Evolutionary conservation across 768 basidiomycete species (phyloP), one percentile per base, ranked within the genome.

Genomic region (Boletus subcaerulescens): DNA sequence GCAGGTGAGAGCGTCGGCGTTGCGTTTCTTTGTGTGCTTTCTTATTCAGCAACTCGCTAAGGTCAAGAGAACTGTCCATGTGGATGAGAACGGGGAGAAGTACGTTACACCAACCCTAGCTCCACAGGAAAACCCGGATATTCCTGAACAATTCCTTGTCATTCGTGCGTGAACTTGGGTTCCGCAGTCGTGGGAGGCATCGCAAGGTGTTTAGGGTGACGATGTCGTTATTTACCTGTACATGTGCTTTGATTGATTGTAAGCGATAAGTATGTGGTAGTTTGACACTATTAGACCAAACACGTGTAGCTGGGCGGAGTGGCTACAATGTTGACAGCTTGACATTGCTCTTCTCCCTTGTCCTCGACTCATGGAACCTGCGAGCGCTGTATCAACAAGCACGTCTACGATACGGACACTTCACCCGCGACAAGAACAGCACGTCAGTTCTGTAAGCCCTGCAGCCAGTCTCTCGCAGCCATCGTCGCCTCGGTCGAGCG

Each of bases 61-160:
- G 86, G 76, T 87, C 35, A 71, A 74, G 50, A 73, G 80, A 38
- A 61, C 59, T 15, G 71, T 81, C 12, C 47, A 61, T 3, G 55
- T 67, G 10, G 69, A 72, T 15, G 74, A 74, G 26, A 65, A 74
- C 33, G 81, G 80, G 1, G 67, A 66, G 46, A 70, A 77, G 38
- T 62, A 60, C 14, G 65, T 70, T 20, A 69, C 72, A 49, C 74
- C 74, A 10, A 70, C 54, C 1, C 69, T 88, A 9, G 73, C 68
- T 2, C 74, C 77, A 1, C 88, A 85, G 57, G 86, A 88, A 60
- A 80, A 73, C 53, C 82, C 81, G 9, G 85, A 84, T 55, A 72
- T 91, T 18, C 88, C 88, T 18, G 88, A 91, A 59, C 80, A 81
- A 48, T 89, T 91, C 60, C 76, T 86, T 45, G 86, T 89, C 33